Conservation (phyloP, 1,284 basidiomycete genomes). For the Malassezia obtusa region DNA sequence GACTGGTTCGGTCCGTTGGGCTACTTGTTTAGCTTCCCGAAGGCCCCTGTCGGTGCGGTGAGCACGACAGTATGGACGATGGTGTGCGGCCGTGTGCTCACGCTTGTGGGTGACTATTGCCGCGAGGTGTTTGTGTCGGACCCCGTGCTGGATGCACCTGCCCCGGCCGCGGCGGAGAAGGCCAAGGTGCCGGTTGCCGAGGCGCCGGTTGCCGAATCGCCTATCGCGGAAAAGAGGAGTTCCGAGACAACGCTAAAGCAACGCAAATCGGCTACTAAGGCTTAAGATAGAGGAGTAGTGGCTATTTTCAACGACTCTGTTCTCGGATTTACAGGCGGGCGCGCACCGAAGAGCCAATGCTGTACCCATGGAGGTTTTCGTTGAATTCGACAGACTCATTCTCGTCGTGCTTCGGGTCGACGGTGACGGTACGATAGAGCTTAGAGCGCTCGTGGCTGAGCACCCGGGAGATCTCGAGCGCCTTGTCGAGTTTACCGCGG, state of each 20-base stretch:
- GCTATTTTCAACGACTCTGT: neutral
- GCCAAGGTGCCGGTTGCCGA: neutral
- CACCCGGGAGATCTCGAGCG: slow-evolving; percentile 26
- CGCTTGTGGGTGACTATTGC: slow-evolving; percentile 12
- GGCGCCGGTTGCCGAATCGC: neutral
- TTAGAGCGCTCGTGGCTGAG: slow-evolving; percentile 39
- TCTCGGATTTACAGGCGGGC: neutral
- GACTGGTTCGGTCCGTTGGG: slow-evolving; percentile 37
- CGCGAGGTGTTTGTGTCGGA: slow-evolving; percentile 9
- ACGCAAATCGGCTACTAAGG: neutral
- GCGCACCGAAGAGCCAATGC: slow-evolving; percentile 1
- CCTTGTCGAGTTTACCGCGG: slow-evolving; percentile 34
- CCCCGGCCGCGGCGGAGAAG: neutral
- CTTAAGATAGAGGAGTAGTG: neutral
- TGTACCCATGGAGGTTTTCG: slow-evolving; percentile 1
- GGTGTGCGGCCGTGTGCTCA: slow-evolving; percentile 16
- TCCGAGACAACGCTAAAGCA: neutral
- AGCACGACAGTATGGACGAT: slow-evolving; percentile 18
- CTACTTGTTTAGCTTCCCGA: slow-evolving; percentile 28
- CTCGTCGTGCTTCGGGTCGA: neutral
- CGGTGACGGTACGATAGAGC: slow-evolving; percentile 22
- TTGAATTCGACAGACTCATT: neutral
- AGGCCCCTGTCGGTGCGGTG: slow-evolving; percentile 28
- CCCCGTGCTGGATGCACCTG: neutral
- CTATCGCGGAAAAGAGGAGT: neutral